A percentile compares a stretch with the other conserved stretches of the same genome.
These are phyloP conservation scores for Coprinopsis sp. DNA, from an alignment of 768 basidiomycete species.

Conservation along the genomic window DNA sequence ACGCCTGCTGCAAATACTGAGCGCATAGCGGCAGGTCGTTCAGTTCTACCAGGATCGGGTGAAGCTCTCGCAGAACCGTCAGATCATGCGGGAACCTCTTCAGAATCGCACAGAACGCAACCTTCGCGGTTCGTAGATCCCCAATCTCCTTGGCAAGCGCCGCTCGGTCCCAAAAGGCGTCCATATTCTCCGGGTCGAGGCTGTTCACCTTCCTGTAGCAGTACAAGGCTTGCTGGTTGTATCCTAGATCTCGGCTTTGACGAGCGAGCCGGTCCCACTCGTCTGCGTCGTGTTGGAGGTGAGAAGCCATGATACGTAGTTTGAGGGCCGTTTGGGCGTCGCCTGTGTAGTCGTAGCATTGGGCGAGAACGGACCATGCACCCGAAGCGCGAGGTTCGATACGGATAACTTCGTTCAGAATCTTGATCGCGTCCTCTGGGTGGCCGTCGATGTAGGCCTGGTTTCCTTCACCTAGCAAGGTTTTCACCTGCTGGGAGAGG, in stretches of 20 bases:
- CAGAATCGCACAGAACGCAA: slow-evolving; percentile 66
- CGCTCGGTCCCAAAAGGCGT: slow-evolving; percentile 88
- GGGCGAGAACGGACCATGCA: slow-evolving; percentile 87
- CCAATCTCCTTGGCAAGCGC: slow-evolving; percentile 72
- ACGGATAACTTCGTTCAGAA: slow-evolving; percentile 89
- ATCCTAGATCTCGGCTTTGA: slow-evolving; percentile 70
- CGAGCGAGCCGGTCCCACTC: slow-evolving; percentile 81
- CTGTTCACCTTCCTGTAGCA: slow-evolving; percentile 83
- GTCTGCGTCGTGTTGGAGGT: slow-evolving; percentile 78
- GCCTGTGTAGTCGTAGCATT: slow-evolving; percentile 71
- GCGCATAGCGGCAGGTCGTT: slow-evolving; percentile 63
- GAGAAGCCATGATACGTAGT: slow-evolving; percentile 85
- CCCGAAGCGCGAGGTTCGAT: slow-evolving; percentile 82
- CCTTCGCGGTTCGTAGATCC: slow-evolving; percentile 60
- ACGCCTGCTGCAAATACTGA: slow-evolving; percentile 64
- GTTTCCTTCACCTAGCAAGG: slow-evolving; percentile 82
- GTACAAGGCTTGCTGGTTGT: slow-evolving; percentile 84
- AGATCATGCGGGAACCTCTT: slow-evolving; percentile 77
- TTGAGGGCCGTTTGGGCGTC: slow-evolving; percentile 72
- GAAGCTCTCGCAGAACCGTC: slow-evolving; percentile 71
- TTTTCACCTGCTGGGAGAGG: slow-evolving; percentile 65
- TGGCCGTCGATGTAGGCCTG: slow-evolving; percentile 77
- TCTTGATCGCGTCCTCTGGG: slow-evolving; percentile 61
- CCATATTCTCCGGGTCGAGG: slow-evolving; percentile 75
- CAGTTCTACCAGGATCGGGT: slow-evolving; percentile 70